Evolutionary conservation across 345 rosid genomes (phyloP).

Genomic region (Gossypium longicalyx): DNA sequence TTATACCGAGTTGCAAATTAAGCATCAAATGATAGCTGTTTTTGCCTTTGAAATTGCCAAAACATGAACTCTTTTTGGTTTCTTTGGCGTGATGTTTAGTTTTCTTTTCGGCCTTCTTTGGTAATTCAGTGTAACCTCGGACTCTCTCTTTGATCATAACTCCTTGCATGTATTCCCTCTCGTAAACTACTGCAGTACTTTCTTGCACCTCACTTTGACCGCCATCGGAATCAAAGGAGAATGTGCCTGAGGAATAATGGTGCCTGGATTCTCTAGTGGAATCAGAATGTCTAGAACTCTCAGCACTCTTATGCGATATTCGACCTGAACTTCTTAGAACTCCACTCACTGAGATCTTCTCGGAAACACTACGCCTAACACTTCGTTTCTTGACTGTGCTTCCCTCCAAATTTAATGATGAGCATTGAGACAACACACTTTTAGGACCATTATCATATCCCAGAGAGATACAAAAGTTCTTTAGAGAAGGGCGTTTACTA

Average conservation of each 20-base stretch:
- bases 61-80: slow-evolving; percentile 37
- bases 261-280: slow-evolving; percentile 32
- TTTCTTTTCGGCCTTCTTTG: slow-evolving; percentile 38
- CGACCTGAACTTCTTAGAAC: slow-evolving; percentile 40
- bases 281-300: slow-evolving; percentile 29
- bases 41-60: slow-evolving; percentile 38
- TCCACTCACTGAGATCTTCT: slow-evolving; percentile 43
- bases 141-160: slow-evolving; percentile 63
- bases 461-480: slow-evolving; percentile 44
- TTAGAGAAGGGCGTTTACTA: slow-evolving; percentile 61
- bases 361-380: slow-evolving; percentile 48
- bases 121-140: slow-evolving; percentile 31
- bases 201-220: slow-evolving; percentile 42
- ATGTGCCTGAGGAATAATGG: slow-evolving; percentile 32
- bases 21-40: slow-evolving; percentile 71
- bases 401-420: slow-evolving; percentile 44
- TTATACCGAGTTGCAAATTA: slow-evolving; percentile 93
- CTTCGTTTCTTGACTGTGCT: slow-evolving; percentile 27
- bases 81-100: slow-evolving; percentile 42
- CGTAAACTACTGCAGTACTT: slow-evolving; percentile 42
- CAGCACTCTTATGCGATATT: slow-evolving; percentile 46
- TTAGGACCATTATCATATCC: slow-evolving; percentile 45
- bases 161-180: slow-evolving; percentile 93
- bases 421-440: slow-evolving; percentile 38
- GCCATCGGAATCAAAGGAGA: slow-evolving; percentile 33